These are phyloP conservation scores for Buddleja alternifolia DNA, from an alignment of 257 asterid genomes.

Conservation along the genomic window DNA sequence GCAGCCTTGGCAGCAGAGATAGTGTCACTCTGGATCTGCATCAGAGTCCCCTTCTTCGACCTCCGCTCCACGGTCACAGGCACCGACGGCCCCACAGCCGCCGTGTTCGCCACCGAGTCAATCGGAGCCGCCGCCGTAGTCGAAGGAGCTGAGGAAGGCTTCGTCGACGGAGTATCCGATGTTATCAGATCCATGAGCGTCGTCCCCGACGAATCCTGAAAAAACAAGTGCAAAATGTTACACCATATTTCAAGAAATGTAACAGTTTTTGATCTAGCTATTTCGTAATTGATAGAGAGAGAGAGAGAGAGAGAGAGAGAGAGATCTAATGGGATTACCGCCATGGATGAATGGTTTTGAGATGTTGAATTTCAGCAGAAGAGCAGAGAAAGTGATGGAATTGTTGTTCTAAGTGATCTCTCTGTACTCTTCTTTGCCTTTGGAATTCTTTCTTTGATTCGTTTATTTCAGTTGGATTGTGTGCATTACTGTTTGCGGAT, in stretches of 20 bases:
- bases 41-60: constrained; percentile 82
- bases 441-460: constrained; percentile 1
- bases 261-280: background rate
- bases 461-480: background rate
- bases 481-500: background rate
- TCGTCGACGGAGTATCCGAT: constrained; percentile 77
- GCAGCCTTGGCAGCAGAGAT: constrained; percentile 94
- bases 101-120: constrained; percentile 41
- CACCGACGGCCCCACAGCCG: constrained; percentile 47
- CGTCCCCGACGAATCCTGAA: constrained; percentile 94
- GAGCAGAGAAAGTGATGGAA: constrained; percentile 8
- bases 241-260: constrained; percentile 12
- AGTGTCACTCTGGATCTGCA: constrained; percentile 99
- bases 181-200: constrained; percentile 99
- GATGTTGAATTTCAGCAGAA: background rate
- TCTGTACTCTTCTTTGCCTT: constrained; percentile 1
- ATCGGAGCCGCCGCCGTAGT: constrained; percentile 54
- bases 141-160: constrained; percentile 54
- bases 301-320: background rate
- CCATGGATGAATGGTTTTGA: constrained; percentile 27
- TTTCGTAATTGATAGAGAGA: constrained; percentile 7
- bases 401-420: constrained; percentile 17
- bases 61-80: constrained; percentile 73
- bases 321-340: constrained; percentile 31
- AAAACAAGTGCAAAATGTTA: background rate